phyloP scores from a whole-genome alignment of 1,284 basidiomycete genomes.

The Cutaneotrichosporon mucoides region DNA sequence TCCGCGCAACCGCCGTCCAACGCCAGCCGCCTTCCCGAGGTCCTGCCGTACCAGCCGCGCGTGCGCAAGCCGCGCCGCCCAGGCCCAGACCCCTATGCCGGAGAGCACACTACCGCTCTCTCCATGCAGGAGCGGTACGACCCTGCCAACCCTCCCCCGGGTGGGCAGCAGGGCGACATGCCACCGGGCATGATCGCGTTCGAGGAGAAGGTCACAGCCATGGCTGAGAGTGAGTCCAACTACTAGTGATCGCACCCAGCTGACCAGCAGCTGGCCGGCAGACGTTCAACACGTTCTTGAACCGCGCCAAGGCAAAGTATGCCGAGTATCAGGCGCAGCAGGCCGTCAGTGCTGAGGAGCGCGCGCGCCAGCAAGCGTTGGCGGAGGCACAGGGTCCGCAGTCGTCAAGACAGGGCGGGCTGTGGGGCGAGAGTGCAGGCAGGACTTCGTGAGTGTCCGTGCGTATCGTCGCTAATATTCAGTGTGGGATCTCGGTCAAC shows the following conservation, averaged over 20 bases:
- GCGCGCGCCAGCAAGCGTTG: conserved; percentile 15
- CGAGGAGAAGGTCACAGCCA: conserved; percentile 43
- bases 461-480: background rate
- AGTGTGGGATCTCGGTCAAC: background rate
- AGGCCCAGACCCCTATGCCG: conserved; percentile 7
- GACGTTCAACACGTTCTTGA: conserved; percentile 42
- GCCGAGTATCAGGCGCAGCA: conserved; percentile 31
- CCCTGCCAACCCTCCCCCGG: background rate
- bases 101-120: conserved; percentile 4
- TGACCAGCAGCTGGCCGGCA: conserved; percentile 36
- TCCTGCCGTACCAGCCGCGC: conserved; percentile 46
- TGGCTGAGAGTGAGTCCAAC: conserved; percentile 40
- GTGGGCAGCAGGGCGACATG: conserved; percentile 10
- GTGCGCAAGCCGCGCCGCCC: conserved; percentile 29
- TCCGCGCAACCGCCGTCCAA: background rate
- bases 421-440: conserved; percentile 25
- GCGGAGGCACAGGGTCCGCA: conserved; percentile 1
- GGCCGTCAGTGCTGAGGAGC: conserved; percentile 11
- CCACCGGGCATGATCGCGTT: conserved; percentile 37
- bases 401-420: conserved; percentile 6
- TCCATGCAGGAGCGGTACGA: conserved; percentile 10
- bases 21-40: conserved; percentile 11
- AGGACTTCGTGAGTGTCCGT: conserved; percentile 23
- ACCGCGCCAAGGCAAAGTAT: conserved; percentile 39
- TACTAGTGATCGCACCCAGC: background rate